A percentile compares a stretch with the other conserved stretches of the same genome.
Conservation (phyloP, 2,329 filamentous ascomycete genomes). For the Aspergillus fructus region DNA sequence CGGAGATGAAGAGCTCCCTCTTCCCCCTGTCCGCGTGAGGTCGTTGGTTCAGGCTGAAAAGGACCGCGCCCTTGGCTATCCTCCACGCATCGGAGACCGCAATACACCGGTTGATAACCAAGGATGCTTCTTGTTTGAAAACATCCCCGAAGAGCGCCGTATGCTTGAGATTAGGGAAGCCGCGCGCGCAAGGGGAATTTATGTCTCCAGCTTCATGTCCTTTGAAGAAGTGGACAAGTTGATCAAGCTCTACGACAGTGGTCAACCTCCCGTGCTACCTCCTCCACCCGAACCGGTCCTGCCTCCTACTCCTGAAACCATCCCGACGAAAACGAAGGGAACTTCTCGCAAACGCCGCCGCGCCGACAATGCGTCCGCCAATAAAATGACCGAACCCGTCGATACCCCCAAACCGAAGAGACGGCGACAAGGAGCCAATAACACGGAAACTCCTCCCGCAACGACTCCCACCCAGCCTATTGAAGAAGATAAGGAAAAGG, state of each 20-base stretch:
- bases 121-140: conserved; percentile 22
- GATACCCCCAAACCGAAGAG: conserved; percentile 14
- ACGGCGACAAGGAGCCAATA: conserved; percentile 13
- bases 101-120: conserved; percentile 26
- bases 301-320: not conserved
- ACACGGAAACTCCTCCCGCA: not conserved
- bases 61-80: conserved; percentile 33
- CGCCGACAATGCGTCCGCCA: not conserved
- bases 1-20: conserved; percentile 24
- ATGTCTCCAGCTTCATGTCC: conserved; percentile 19
- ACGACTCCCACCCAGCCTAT: not conserved
- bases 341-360: conserved; percentile 21
- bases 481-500: too few species aligned
- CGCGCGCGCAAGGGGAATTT: conserved; percentile 22
- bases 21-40: conserved; percentile 27
- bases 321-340: conserved; percentile 2
- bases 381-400: conserved; percentile 1
- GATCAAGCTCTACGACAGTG: conserved; percentile 18
- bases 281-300: too few species aligned
- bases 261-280: not conserved
- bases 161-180: conserved; percentile 24
- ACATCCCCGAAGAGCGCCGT: conserved; percentile 23
- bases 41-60: conserved; percentile 27
- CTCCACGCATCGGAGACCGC: conserved; percentile 30
- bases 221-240: conserved; percentile 20